These are phyloP conservation scores for Talaromyces sp. DNA, from an alignment of 2,329 filamentous ascomycete genomes.

Conservation along the genomic window DNA sequence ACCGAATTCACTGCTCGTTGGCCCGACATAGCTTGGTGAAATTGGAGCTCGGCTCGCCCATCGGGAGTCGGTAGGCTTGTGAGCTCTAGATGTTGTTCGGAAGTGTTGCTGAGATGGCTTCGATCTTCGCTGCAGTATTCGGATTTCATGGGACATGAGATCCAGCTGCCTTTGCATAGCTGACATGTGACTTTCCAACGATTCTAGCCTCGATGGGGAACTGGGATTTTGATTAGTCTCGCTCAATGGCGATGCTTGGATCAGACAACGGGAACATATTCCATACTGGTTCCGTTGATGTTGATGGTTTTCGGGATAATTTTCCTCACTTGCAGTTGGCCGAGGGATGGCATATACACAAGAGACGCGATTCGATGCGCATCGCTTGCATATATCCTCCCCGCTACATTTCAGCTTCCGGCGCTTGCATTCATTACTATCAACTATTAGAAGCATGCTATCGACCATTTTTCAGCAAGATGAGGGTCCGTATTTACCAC, in stretches of 20 bases:
- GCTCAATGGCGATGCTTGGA: neutral
- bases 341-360: constrained; percentile 13
- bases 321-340: neutral
- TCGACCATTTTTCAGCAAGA: too few species aligned
- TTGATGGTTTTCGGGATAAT: neutral
- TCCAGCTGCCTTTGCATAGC: constrained; percentile 30
- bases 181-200: constrained; percentile 29
- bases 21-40: constrained; percentile 34
- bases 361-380: constrained; percentile 8
- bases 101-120: neutral
- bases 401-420: constrained; percentile 19
- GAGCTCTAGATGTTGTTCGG: constrained; percentile 9
- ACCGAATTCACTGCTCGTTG: constrained; percentile 38
- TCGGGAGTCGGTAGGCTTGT: constrained; percentile 11
- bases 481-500: constrained; percentile 26
- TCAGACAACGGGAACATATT: neutral
- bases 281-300: neutral
- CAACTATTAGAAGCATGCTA: neutral
- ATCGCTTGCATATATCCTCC: constrained; percentile 16
- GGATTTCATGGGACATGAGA: constrained; percentile 29
- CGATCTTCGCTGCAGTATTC: constrained; percentile 22
- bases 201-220: neutral
- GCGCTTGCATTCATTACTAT: constrained; percentile 19
- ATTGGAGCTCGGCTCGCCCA: constrained; percentile 24
- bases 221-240: neutral